Evolutionary conservation across 140 eudicot genomes (phyloP).

Genomic region (Oenanthe javanica): DNA sequence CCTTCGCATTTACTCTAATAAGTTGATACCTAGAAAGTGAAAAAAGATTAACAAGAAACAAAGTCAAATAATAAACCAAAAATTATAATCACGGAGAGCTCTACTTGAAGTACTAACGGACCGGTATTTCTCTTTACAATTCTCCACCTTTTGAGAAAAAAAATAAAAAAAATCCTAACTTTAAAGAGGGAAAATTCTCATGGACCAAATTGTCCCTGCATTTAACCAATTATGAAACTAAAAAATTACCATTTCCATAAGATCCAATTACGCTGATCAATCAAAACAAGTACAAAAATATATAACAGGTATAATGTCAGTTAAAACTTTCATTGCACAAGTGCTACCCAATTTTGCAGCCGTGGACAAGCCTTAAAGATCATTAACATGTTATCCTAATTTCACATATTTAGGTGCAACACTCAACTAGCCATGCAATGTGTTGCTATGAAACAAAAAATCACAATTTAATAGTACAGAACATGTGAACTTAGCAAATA

Average conservation of each 20-base stretch:
- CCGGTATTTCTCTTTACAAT: neutral
- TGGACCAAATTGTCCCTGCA: neutral
- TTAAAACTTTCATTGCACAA: neutral
- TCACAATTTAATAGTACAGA: neutral
- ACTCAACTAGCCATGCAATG: neutral
- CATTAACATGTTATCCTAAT: neutral
- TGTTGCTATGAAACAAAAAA: neutral
- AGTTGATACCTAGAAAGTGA: conserved; percentile 58
- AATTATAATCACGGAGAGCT: neutral
- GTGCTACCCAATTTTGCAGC: neutral
- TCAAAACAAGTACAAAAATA: neutral
- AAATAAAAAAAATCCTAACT: neutral
- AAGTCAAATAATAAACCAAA: neutral
- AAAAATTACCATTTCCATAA: neutral
- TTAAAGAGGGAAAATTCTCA: neutral
- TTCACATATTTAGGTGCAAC: neutral
- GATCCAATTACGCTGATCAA: neutral
- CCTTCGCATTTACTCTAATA: conserved; percentile 84
- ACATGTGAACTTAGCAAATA: neutral
- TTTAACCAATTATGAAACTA: neutral
- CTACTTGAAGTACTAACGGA: neutral
- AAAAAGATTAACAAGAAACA: neutral
- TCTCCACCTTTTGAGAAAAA: neutral
- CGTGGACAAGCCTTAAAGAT: neutral
- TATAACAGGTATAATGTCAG: neutral